Evolutionary conservation across 1,139 yeast species (phyloP).

Genomic region (Kodamaea anthophila): DNA sequence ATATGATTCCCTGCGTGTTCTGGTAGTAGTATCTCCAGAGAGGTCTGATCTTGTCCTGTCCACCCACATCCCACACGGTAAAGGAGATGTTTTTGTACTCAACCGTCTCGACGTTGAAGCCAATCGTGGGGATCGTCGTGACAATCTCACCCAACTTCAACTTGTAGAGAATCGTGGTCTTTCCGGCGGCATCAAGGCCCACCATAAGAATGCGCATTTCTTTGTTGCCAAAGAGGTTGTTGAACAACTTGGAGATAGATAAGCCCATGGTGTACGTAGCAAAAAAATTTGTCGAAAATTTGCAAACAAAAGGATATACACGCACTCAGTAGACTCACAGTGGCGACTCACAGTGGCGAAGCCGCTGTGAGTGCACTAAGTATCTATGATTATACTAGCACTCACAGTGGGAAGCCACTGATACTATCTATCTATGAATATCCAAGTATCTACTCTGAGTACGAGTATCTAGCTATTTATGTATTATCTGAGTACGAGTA

Average conservation of each 20-base stretch:
- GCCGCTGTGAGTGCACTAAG: too few relatives aligned
- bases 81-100: constrained; percentile 91
- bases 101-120: constrained; percentile 91
- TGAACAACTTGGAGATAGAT: constrained; percentile 80
- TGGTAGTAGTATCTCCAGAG: constrained; percentile 95
- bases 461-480: too few relatives aligned
- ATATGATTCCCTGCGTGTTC: constrained; percentile 90
- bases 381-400: too few relatives aligned
- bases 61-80: constrained; percentile 97
- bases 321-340: too few relatives aligned
- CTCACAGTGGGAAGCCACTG: too few relatives aligned
- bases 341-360: too few relatives aligned
- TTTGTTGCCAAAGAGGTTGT: constrained; percentile 77
- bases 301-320: constrained; percentile 2
- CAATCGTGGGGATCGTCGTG: constrained; percentile 90
- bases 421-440: too few relatives aligned
- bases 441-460: too few relatives aligned
- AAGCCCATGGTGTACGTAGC: constrained; percentile 60
- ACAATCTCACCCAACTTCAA: constrained; percentile 89
- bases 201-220: constrained; percentile 93
- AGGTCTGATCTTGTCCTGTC: constrained; percentile 93
- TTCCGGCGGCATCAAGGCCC: constrained; percentile 91
- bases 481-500: too few relatives aligned
- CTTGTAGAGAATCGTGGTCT: constrained; percentile 85
- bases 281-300: too few relatives aligned